Evolutionary conservation across 2,329 filamentous ascomycete genomes (phyloP), one percentile per base, ranked within the genome.

Genomic region (Fusarium cyanostomum): DNA sequence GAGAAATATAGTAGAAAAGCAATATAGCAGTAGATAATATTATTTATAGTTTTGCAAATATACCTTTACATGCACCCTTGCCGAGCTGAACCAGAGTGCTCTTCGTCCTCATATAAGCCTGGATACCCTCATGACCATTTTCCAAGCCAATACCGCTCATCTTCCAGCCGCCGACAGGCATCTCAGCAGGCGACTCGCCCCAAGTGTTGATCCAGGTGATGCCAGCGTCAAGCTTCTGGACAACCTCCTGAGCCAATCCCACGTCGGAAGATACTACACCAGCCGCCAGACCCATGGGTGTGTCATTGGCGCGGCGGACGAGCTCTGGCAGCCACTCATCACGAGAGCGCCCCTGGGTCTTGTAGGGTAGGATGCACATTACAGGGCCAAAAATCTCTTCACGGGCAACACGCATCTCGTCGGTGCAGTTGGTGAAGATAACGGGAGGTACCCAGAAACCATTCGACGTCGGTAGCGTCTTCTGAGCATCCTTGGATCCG

Each of bases 181-280:
- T 96, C 81, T 96, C 92, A 0, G 93, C 92, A 0, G 92, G 92
- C 44, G 86, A 89, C 79, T 96, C 92, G n/a, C 93, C 92, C 93
- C 93, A 96, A 0, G 91, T 93, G 75, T 96, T 96, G 49, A 96
- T 84, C 92, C 92, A 96, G 1, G 92, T 96, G 71, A 96, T 96
- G 30, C 92, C 92, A 0, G 92, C 92, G 72, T 96, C 84, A 6
- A 96, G 79, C 71, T 86, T 83, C 21, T 85, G 83, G 37, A 94
- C 82, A 1, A 94, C 85, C 38, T 85, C 81, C 71, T 96, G 92
- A 52, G 91, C 92, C 43, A 84, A 73, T 68, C 91, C 89, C 49
- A 96, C 76, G 66, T 96, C 86, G 56, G 85, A 86, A 1, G 91
- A 92, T 67, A 96, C 94, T 1, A 96, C 90, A 16, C 92, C 92